Conservation (phyloP, 2,329 filamentous ascomycete genomes). For the Colletotrichum paranaense region DNA sequence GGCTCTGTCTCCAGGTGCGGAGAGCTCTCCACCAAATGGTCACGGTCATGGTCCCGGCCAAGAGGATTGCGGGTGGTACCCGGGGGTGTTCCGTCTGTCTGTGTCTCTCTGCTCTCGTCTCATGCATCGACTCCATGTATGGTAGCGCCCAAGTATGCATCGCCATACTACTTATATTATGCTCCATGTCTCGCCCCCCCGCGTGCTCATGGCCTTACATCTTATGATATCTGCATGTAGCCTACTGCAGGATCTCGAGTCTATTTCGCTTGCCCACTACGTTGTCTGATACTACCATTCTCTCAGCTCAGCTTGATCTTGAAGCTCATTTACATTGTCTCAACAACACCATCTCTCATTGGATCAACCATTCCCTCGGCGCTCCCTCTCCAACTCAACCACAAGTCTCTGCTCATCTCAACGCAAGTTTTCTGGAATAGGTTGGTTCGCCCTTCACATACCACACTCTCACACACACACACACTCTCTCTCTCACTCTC, state of each 20-base stretch:
- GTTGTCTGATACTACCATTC: neutral
- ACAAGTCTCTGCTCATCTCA: slow-evolving; percentile 16
- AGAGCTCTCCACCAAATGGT: slow-evolving; percentile 1
- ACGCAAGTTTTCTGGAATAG: slow-evolving; percentile 9
- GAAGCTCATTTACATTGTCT: neutral
- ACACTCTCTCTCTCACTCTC: neutral
- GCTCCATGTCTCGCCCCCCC: neutral
- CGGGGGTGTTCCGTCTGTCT: neutral
- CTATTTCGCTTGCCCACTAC: neutral
- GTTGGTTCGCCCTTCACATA: slow-evolving; percentile 12
- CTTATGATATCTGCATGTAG: neutral
- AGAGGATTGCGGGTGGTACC: neutral
- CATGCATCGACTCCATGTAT: neutral
- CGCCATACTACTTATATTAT: slow-evolving; percentile 19
- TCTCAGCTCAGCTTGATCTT: neutral
- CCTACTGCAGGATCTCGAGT: slow-evolving; percentile 10
- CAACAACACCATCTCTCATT: neutral
- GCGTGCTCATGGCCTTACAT: neutral
- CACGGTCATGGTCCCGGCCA: neutral
- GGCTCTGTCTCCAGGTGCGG: slow-evolving; percentile 12
- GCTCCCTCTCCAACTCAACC: slow-evolving; percentile 4
- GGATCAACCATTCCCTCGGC: neutral
- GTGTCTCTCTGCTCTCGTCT: neutral
- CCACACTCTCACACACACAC: neutral
- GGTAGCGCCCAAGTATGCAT: neutral